A percentile compares a stretch with the other conserved stretches of the same genome.
Conservation (phyloP, 129 eudicot species). For the Saussurea involucrata region DNA sequence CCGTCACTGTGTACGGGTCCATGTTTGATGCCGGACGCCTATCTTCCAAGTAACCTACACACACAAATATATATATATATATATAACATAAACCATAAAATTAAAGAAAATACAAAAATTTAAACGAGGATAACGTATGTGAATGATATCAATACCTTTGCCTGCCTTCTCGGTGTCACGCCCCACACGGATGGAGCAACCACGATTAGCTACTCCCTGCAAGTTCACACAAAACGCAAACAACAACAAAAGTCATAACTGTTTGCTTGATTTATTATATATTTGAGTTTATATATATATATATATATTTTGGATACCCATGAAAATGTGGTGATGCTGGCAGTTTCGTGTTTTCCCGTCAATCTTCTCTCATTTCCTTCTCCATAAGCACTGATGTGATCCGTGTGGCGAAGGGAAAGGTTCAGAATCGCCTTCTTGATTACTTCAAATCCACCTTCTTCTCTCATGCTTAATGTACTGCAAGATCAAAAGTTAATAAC, state of each 20-base stretch:
- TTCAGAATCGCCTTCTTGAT: slow-evolving; percentile 91
- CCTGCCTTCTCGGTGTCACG: slow-evolving; percentile 96
- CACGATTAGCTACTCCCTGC: slow-evolving; percentile 99
- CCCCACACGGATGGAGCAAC: slow-evolving; percentile 98
- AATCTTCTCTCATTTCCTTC: slow-evolving; percentile 97
- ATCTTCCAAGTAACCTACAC: slow-evolving; percentile 91
- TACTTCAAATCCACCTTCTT: slow-evolving; percentile 87
- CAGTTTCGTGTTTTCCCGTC: slow-evolving; percentile 98
- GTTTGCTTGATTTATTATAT: neutral
- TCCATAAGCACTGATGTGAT: slow-evolving; percentile 93
- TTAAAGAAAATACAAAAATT: neutral
- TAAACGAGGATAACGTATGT: neutral
- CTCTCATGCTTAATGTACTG: slow-evolving; percentile 95
- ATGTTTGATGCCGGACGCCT: slow-evolving; percentile 99
- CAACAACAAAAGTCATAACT: neutral
- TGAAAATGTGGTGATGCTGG: slow-evolving; percentile 78
- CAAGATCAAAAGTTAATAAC: neutral
- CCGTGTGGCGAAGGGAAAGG: slow-evolving; percentile 85
- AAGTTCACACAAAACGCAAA: slow-evolving; percentile 14
- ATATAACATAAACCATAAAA: neutral
- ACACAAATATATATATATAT: too few relatives aligned
- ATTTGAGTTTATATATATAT: neutral
- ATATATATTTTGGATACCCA: slow-evolving; percentile 54
- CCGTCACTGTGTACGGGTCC: slow-evolving; percentile 93
- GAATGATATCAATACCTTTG: slow-evolving; percentile 54